These are phyloP conservation scores for Cercophora sp. DNA, from an alignment of 495 filamentous ascomycete genomes.

Conservation along the genomic window DNA sequence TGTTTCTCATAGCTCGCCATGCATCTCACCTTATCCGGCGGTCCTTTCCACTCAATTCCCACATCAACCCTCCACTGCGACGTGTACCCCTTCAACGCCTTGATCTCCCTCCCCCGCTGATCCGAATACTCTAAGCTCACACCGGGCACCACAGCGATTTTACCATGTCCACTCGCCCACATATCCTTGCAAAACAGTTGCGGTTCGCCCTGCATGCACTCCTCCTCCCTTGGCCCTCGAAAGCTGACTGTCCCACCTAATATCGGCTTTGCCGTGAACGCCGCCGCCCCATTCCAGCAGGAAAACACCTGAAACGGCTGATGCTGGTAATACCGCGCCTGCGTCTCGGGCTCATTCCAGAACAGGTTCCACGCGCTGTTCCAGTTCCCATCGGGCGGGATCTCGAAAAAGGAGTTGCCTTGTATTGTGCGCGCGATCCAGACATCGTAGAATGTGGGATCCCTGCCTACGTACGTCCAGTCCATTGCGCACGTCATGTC, in stretches of 20 bases:
- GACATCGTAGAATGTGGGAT: constrained; percentile 49
- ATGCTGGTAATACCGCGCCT: constrained; percentile 22
- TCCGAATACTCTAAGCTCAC: constrained; percentile 47
- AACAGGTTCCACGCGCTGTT: constrained; percentile 43
- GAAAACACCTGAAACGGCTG: constrained; percentile 52
- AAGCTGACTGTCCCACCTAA: constrained; percentile 35
- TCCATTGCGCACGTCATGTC: constrained; percentile 55
- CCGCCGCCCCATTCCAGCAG: constrained; percentile 50
- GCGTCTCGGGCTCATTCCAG: constrained; percentile 35
- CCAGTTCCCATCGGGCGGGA: constrained; percentile 45
- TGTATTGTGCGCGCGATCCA: constrained; percentile 47
- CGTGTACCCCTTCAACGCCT: constrained; percentile 41
- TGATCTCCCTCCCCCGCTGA: constrained; percentile 34
- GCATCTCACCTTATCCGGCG: constrained; percentile 25
- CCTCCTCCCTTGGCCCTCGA: constrained; percentile 26
- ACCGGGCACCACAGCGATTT: constrained; percentile 45
- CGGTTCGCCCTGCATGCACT: constrained; percentile 48
- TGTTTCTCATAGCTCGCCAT: constrained; percentile 19
- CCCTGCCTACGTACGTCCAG: constrained; percentile 38
- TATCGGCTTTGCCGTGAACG: constrained; percentile 25
- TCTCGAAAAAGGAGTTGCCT: constrained; percentile 49
- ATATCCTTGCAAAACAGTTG: constrained; percentile 50
- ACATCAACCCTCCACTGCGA: not conserved
- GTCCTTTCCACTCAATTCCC: constrained; percentile 8
- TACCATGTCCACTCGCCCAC: constrained; percentile 41